A percentile compares a stretch with the other conserved stretches of the same genome.
Conservation (phyloP, 371 early-diverging fungal species). For the Syncephalastrum monosporum region DNA sequence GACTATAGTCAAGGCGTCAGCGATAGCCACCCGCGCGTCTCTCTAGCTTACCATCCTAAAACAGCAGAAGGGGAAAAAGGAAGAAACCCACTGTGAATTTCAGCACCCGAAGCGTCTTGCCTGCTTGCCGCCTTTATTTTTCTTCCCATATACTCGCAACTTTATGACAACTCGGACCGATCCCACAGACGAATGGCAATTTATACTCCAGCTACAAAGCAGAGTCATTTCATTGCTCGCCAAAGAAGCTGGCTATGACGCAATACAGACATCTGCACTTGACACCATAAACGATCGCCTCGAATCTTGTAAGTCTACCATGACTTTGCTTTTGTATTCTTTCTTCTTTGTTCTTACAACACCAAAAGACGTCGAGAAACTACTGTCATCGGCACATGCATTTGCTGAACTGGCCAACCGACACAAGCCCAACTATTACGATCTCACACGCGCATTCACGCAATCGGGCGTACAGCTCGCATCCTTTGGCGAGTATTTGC, state of each 20-base stretch:
- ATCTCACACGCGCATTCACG: slow-evolving; percentile 48
- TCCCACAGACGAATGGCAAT: slow-evolving; percentile 3
- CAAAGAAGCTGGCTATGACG: slow-evolving; percentile 50
- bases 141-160: not conserved
- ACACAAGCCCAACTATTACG: slow-evolving; percentile 52
- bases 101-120: slow-evolving; percentile 1
- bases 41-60: too few relatives aligned
- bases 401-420: slow-evolving; percentile 57
- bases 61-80: too few relatives aligned
- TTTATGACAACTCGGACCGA: not conserved
- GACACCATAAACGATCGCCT: slow-evolving; percentile 40
- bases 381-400: slow-evolving; percentile 43
- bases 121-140: not conserved
- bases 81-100: too few relatives aligned
- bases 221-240: slow-evolving; percentile 33
- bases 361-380: slow-evolving; percentile 50
- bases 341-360: slow-evolving; percentile 2
- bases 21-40: too few relatives aligned
- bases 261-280: slow-evolving; percentile 46
- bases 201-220: slow-evolving; percentile 15
- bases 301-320: slow-evolving; percentile 41
- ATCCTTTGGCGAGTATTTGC: slow-evolving; percentile 35
- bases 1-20: slow-evolving; percentile 41
- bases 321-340: too few relatives aligned
- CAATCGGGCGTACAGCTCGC: slow-evolving; percentile 31